Evolutionary conservation across 345 rosid species (phyloP), one percentile per base, ranked within the genome.

Genomic region (Eucalyptus lansdowneana): DNA sequence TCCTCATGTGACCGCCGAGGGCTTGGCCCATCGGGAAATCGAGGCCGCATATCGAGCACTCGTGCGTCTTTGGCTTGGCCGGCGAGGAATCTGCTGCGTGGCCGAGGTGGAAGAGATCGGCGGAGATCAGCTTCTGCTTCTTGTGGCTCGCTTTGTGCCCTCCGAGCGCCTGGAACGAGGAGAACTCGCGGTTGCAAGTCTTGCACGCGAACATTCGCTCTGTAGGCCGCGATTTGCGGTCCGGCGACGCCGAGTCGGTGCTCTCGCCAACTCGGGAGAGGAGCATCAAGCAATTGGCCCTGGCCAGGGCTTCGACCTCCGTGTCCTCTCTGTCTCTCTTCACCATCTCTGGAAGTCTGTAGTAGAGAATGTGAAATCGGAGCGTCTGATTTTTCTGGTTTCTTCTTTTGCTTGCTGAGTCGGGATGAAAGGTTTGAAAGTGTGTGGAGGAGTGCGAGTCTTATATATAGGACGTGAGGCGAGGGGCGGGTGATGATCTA

Each of bases 131-230:
- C 53, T 92, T 93, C 3, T 94, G 92, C 91, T 94, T 94, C 91
- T 94, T 94, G 94, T 97, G 99, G 88, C 99, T 97, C 1, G 99
- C 98, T 31, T 98, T 94, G 93, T 97, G 99, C 4, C 99, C 99
- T 2, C 99, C 99, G 25, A 97, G 90, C 6, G 99, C 99, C 92
- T 97, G 99, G 56, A 97, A 97, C 44, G 99, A 95, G 25, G 94
- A 86, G 89, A 97, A 97, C 88, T 91, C 92, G 87, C 88, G 94
- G 94, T 95, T 90, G 91, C 99, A 97, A n/a, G 99, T 96, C 91
- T 96, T 97, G 96, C 99, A 97, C 3, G 93, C 42, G 56, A 97
- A 97, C 49, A 92, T 91, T 24, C 96, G 96, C 49, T 86, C 42
- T 45, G 37, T 2, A 86, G 47, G 87, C 89, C 89, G 88, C 51